Evolutionary conservation across 1,139 yeast species (phyloP).

Genomic region (Kurtzmaniella quercitrusa): DNA sequence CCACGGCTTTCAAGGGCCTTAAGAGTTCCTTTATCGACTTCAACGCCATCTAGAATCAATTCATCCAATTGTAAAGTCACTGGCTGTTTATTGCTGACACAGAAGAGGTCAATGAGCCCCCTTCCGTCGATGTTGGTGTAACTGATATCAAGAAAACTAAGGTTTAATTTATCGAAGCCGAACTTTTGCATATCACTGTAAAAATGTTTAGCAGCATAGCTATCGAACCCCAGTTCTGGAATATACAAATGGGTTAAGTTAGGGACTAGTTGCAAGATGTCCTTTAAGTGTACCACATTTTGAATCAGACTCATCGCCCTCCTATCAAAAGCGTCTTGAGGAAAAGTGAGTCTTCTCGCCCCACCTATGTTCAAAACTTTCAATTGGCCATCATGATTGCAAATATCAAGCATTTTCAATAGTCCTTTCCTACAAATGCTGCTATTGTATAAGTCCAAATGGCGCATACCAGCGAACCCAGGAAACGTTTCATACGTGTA

Average conservation of each 20-base stretch:
- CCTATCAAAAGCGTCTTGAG: slow-evolving; percentile 19
- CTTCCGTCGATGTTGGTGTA: slow-evolving; percentile 37
- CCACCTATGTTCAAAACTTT: slow-evolving; percentile 25
- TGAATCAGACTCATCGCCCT: slow-evolving; percentile 2
- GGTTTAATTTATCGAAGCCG: slow-evolving; percentile 14
- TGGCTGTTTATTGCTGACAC: slow-evolving; percentile 7
- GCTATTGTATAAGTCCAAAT: slow-evolving; percentile 33
- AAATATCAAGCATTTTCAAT: slow-evolving; percentile 21
- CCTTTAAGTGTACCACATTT: slow-evolving; percentile 10
- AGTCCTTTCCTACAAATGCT: slow-evolving; percentile 31
- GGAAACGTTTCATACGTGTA: slow-evolving; percentile 21
- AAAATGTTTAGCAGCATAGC: slow-evolving; percentile 29
- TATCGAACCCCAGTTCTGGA: slow-evolving; percentile 37
- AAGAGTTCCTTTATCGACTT: slow-evolving; percentile 29
- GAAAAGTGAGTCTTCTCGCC: slow-evolving; percentile 28
- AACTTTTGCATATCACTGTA: slow-evolving; percentile 18
- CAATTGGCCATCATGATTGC: slow-evolving; percentile 16
- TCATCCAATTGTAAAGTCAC: slow-evolving; percentile 15
- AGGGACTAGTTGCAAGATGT: slow-evolving; percentile 23
- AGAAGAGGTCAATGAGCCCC: slow-evolving; percentile 33
- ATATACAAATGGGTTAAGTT: slow-evolving; percentile 21
- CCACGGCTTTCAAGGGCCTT: slow-evolving; percentile 16
- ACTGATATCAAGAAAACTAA: slow-evolving; percentile 31
- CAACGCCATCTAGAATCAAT: slow-evolving; percentile 33
- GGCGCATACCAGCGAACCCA: slow-evolving; percentile 19